phyloP scores from a whole-genome alignment of 352 stramenopile genomes.

The Globisporangium uncinulatum region DNA sequence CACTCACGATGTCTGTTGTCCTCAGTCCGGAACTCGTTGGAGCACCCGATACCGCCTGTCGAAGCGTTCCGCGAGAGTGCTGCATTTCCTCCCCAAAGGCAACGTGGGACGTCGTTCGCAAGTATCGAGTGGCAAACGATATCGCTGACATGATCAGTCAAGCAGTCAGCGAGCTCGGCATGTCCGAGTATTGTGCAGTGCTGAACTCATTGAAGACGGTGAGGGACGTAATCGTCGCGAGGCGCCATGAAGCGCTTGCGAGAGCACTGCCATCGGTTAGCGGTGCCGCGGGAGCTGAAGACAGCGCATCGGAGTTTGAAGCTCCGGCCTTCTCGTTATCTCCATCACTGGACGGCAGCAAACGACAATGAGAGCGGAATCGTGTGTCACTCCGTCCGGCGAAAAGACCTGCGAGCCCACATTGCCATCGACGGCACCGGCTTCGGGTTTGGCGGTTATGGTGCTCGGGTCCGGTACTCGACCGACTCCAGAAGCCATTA shows the following conservation, averaged over 20 bases:
- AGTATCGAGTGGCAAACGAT: not conserved
- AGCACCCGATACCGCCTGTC: not conserved
- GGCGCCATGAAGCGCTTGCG: not conserved
- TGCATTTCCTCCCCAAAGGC: no score
- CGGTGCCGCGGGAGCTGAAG: not conserved
- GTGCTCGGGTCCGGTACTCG: no score
- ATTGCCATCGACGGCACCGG: no score
- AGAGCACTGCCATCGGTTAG: not conserved
- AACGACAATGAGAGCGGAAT: no score
- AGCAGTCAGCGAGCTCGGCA: not conserved
- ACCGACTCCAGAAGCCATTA: no score
- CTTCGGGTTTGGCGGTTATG: no score
- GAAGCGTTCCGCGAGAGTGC: not conserved
- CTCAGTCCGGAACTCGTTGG: not conserved
- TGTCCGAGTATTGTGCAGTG: not conserved
- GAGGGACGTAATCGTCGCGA: not conserved
- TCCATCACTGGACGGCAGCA: no score
- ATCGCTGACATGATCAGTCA: not conserved
- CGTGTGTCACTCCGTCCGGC: no score
- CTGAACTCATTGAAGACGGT: not conserved
- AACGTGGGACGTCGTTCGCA: not conserved
- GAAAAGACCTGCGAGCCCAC: no score
- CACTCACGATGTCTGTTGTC: slow-evolving; percentile 11
- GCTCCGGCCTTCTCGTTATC: no score
- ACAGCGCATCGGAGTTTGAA: not conserved